Conservation (phyloP, 352 stramenopile species). For the Phytophthora agathidicida region DNA sequence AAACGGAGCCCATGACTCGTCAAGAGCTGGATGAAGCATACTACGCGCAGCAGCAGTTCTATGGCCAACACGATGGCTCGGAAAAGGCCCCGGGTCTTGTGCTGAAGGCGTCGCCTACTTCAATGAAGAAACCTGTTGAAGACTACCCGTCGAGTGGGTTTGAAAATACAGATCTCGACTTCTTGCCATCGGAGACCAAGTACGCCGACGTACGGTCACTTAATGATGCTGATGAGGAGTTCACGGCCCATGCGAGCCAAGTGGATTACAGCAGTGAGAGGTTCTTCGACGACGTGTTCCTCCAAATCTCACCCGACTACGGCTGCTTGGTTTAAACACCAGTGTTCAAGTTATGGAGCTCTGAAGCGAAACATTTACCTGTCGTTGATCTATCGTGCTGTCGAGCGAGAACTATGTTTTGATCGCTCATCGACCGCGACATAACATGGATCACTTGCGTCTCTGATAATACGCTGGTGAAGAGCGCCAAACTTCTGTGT, state of each 20-base stretch:
- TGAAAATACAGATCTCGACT: slow-evolving; percentile 37
- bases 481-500: slow-evolving; percentile 17
- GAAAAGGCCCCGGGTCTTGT: slow-evolving; percentile 26
- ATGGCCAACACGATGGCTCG: slow-evolving; percentile 15
- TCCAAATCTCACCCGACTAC: slow-evolving; percentile 80
- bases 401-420: slow-evolving; percentile 6
- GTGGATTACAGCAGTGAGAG: slow-evolving; percentile 75
- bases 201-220: slow-evolving; percentile 61
- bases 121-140: slow-evolving; percentile 18
- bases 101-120: slow-evolving; percentile 13
- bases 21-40: slow-evolving; percentile 19
- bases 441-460: slow-evolving; percentile 15
- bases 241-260: slow-evolving; percentile 48
- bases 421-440: slow-evolving; percentile 31
- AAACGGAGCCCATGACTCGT: slow-evolving; percentile 7
- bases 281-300: slow-evolving; percentile 81
- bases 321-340: slow-evolving; percentile 62
- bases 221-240: slow-evolving; percentile 54
- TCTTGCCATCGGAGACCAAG: slow-evolving; percentile 50
- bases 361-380: slow-evolving; percentile 3
- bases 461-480: neutral
- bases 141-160: slow-evolving; percentile 41
- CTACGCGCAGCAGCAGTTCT: slow-evolving; percentile 22
- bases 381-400: neutral
- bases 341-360: no score